Evolutionary conservation across 805 yeast species (phyloP).

Genomic region (Sungouiozyma ichnusensis): DNA sequence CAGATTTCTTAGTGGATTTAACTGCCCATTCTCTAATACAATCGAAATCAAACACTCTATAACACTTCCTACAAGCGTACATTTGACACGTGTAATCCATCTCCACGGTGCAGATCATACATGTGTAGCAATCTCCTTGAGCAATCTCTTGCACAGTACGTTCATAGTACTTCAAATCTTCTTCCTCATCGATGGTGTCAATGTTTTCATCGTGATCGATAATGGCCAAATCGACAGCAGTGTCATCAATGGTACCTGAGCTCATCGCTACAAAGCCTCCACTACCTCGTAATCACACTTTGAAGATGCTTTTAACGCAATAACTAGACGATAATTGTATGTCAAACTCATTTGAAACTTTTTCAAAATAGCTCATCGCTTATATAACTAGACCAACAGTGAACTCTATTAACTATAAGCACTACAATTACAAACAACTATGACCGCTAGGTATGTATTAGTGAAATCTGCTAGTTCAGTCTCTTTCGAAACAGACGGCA

Average conservation of each 20-base stretch:
- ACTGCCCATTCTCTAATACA: constrained; percentile 85
- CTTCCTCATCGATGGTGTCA: constrained; percentile 8
- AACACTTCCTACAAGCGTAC: constrained; percentile 76
- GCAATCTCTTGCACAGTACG: constrained; percentile 24
- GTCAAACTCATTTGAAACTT: neutral
- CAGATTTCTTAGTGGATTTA: constrained; percentile 57
- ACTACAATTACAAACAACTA: too few relatives aligned
- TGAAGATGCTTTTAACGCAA: too few relatives aligned
- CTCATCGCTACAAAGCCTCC: too few relatives aligned
- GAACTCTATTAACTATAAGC: too few relatives aligned
- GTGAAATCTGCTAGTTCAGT: constrained; percentile 3
- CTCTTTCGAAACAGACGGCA: constrained; percentile 73
- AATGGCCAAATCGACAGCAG: neutral
- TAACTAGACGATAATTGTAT: too few relatives aligned
- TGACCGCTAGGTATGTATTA: too few relatives aligned
- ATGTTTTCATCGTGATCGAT: constrained; percentile 3
- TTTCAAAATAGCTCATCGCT: neutral
- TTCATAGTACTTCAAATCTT: constrained; percentile 24
- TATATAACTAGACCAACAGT: neutral
- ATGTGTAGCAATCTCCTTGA: constrained; percentile 55
- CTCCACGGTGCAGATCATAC: constrained; percentile 83
- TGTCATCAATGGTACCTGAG: constrained; percentile 5
- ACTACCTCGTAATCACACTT: too few relatives aligned
- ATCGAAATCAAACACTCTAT: constrained; percentile 71
- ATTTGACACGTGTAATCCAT: constrained; percentile 53